Base-by-base conservation (phyloP, 2,329 filamentous ascomycete genomes). In the Sporothrix inflata region DNA sequence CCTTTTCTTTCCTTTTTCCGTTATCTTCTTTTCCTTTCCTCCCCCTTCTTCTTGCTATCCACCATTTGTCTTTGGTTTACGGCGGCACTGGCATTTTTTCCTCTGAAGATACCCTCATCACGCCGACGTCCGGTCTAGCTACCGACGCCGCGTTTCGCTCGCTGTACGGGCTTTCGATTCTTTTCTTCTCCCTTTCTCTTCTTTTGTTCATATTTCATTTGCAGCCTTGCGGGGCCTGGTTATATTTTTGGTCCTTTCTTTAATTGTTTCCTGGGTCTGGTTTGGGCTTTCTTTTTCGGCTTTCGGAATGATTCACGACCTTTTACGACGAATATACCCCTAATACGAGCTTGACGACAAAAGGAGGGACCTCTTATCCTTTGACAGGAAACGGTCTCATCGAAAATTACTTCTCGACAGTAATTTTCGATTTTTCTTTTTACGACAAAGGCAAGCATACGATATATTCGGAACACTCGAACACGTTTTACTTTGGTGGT, bases 1-100 rank as follows among this genome's bases (percentile, higher is more conserved):
- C n/a, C n/a, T 71, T 55, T 53, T 45, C 34, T 66, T 67, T 30
- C 21, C 53, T 69, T 42, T 71, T 71, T 30, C 70, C 42, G 38
- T 63, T 51, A 69, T 74, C 75, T 75, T 40, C 47, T 47, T 71
- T 67, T n/a, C 3, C 60, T 40, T 69, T 30, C 34, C 24, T 9
- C 53, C 34, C 77, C 79, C 78, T 77, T 77, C 79, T 78, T 77
- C 77, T 76, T 76, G 76, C 40, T 67, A 21, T 34, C 47, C 47
- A n/a, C 47, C 60, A 78, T 78, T 73, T 74, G 69, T 74, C 73
- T 72, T 73, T 74, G 34, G n/a, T 27, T 51, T 72, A 60, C n/a
- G 69, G 42, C 68, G 67, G 61, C 71, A 70, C 19, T 71, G 67
- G 72, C 66, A 51, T 70, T 74, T 76, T 76, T 77, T 76, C 40